Percentiles rank a stretch among this genome's conserved stretches.
Evolutionary conservation across 176 grass and related monocot genomes (phyloP).

Genomic region (Urochloa ruziziensis): DNA sequence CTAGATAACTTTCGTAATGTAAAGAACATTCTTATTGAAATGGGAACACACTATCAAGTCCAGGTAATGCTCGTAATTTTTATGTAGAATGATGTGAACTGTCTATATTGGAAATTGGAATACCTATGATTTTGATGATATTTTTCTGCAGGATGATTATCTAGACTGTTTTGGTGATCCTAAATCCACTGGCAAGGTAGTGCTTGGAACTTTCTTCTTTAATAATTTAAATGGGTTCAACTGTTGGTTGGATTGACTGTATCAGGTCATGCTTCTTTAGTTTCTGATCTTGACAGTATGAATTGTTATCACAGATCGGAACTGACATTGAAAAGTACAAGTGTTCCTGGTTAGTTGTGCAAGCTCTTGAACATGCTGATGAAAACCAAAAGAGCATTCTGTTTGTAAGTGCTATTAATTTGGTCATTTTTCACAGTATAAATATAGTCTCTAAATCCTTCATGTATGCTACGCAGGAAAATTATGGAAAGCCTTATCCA

Average conservation of each 20-base stretch:
- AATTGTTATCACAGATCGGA: constrained; percentile 68
- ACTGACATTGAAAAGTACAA: constrained; percentile 96
- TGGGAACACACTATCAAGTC: constrained; percentile 93
- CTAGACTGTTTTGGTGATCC: constrained; percentile 94
- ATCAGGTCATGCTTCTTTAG: constrained; percentile 14
- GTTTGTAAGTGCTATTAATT: constrained; percentile 45
- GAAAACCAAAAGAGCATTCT: constrained; percentile 65
- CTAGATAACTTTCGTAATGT: constrained; percentile 71
- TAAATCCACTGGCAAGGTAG: constrained; percentile 78
- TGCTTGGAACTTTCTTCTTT: neutral
- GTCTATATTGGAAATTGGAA: neutral
- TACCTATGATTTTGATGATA: constrained; percentile 19
- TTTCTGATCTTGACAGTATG: constrained; percentile 11
- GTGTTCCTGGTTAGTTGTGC: constrained; percentile 95
- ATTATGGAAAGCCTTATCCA: constrained; percentile 79
- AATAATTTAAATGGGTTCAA: neutral
- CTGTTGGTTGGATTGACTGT: neutral
- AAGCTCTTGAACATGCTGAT: constrained; percentile 68
- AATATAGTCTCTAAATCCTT: neutral
- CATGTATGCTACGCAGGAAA: constrained; percentile 56
- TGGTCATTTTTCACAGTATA: constrained; percentile 19
- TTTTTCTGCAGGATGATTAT: constrained; percentile 84
- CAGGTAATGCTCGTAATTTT: constrained; percentile 44
- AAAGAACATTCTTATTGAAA: constrained; percentile 90
- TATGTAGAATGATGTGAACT: neutral